phyloP scores from a whole-genome alignment of 208 protist genomes.

The Phytomonas sp. region DNA sequence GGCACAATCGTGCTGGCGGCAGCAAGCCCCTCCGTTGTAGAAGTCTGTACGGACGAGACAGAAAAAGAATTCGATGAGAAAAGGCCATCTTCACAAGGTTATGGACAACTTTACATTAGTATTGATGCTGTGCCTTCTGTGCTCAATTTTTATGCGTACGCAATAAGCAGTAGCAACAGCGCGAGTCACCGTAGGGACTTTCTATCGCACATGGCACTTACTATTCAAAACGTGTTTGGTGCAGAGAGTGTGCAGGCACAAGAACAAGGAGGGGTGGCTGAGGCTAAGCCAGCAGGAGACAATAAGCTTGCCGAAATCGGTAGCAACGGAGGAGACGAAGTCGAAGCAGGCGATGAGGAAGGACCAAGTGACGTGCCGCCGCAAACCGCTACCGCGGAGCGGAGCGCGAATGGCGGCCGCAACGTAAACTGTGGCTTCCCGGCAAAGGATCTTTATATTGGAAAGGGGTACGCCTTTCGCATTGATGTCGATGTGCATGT shows the following conservation, averaged over 20 bases:
- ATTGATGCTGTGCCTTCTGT: slow-evolving; percentile 66
- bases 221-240: slow-evolving; percentile 56
- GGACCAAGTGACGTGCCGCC: slow-evolving; percentile 2
- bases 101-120: slow-evolving; percentile 41
- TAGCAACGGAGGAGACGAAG: slow-evolving; percentile 7
- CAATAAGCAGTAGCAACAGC: slow-evolving; percentile 33
- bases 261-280: slow-evolving; percentile 49
- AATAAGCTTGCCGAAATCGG: neutral
- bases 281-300: slow-evolving; percentile 22
- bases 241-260: slow-evolving; percentile 49
- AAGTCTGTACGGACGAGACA: slow-evolving; percentile 20
- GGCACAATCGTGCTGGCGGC: slow-evolving; percentile 57
- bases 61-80: slow-evolving; percentile 17
- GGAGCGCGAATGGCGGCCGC: slow-evolving; percentile 2
- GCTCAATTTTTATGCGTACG: slow-evolving; percentile 46
- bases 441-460: slow-evolving; percentile 54
- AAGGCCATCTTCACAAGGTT: slow-evolving; percentile 9
- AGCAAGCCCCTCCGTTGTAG: slow-evolving; percentile 49
- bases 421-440: slow-evolving; percentile 33
- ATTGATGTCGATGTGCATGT: slow-evolving; percentile 82
- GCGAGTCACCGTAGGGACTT: slow-evolving; percentile 53
- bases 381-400: neutral
- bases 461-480: slow-evolving; percentile 61
- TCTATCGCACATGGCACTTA: slow-evolving; percentile 39
- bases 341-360: slow-evolving; percentile 7